Evolutionary conservation across 2,329 filamentous ascomycete genomes (phyloP), one percentile per base, ranked within the genome.

Genomic region (Beauveria sp.): DNA sequence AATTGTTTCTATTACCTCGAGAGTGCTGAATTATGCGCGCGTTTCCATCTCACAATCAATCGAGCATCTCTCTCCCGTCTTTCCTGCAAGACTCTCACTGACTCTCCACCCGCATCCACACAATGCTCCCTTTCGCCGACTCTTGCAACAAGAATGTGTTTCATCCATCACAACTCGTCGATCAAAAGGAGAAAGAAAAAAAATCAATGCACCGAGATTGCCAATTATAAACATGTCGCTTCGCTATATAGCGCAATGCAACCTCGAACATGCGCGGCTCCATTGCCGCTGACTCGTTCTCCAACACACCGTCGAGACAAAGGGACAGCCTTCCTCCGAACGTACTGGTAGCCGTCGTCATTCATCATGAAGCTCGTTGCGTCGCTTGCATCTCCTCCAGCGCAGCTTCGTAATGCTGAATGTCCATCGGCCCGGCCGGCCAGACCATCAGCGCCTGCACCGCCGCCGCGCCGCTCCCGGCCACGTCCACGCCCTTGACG

Each of bases 381-480:
- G 48, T 2, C 26, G 14, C 34, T 38, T 20, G 24, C 48, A 18
- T 26, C 12, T 77, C 73, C 51, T 71, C 70, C 54, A 89, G 68
- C 40, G 83, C 81, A 51, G 74, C 77, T 73, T 93, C 87, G 71
- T 96, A 97, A 50, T 82, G 80, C 40, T 84, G 80, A 60, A 96
- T 69, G 63, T 89, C 83, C 65, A 97, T 72, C 5, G 88, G 83
- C 1, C 89, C 90, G 14, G 92, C 87, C 45, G 86, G 80, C 87
- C 93, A 96, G 3, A 96, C 72, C 68, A 92, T 77, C 51, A 95
- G 73, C 1, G 90, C 91, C 70, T 96, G 90, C 20, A 96, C 77
- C 62, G 76, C 73, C 18, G 66, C 62, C 54, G 62, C 54, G 62
- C 64, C 59, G 40, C 18, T 18, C 9, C 18, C 40, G 16, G 7